These are phyloP conservation scores for Kodamaea sp. DNA, from an alignment of 1,139 yeast species.

Conservation along the genomic window DNA sequence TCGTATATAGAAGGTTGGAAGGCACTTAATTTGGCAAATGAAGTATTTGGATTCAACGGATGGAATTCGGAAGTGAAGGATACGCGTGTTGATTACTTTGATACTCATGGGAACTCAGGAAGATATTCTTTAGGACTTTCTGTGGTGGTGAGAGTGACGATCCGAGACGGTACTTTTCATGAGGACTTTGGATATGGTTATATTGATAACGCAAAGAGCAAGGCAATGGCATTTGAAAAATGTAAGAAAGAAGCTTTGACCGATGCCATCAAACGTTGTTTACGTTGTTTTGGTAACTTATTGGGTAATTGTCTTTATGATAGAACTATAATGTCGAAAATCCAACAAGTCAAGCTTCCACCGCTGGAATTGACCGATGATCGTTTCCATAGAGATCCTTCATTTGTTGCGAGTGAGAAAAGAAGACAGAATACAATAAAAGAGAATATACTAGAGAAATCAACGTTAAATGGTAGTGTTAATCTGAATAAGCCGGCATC, in stretches of 20 bases:
- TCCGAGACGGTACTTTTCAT: conserved; percentile 71
- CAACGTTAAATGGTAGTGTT: no score
- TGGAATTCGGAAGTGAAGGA: conserved; percentile 71
- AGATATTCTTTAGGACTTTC: conserved; percentile 62
- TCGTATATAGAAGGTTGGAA: conserved; percentile 81
- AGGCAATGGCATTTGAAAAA: conserved; percentile 74
- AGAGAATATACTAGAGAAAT: conserved; percentile 9
- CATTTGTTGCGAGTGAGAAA: conserved; percentile 29
- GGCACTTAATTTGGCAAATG: conserved; percentile 73
- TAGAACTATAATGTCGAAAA: conserved; percentile 56
- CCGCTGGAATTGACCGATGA: conserved; percentile 11
- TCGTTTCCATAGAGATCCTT: no score
- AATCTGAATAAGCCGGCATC: no score
- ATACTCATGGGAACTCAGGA: conserved; percentile 53
- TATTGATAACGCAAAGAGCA: conserved; percentile 66
- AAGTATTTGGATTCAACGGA: conserved; percentile 77
- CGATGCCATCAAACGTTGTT: conserved; percentile 72
- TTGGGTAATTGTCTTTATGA: conserved; percentile 79
- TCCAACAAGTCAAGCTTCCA: conserved; percentile 50
- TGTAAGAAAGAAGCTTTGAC: conserved; percentile 81
- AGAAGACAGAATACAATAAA: conserved; percentile 10
- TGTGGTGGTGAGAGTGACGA: conserved; percentile 65
- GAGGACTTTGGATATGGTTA: conserved; percentile 84
- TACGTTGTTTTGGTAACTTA: conserved; percentile 77
- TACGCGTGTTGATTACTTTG: conserved; percentile 68